phyloP scores from a whole-genome alignment of 2,329 filamentous ascomycete genomes.

The Penicillium sp. region DNA sequence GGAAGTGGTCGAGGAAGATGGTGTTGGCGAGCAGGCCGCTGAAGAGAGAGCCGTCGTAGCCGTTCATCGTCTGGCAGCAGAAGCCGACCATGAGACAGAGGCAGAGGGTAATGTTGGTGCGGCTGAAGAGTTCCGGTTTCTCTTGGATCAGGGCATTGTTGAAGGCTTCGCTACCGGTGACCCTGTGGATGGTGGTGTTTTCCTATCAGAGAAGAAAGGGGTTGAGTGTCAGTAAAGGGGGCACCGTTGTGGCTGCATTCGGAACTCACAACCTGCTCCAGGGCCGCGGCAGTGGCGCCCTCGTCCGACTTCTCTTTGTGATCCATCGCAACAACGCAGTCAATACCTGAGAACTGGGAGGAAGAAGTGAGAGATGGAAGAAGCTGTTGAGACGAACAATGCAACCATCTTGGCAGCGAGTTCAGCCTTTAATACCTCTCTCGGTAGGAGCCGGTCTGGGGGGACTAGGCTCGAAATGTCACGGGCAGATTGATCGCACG shows the following conservation, averaged over 20 bases:
- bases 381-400: background rate
- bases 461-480: background rate
- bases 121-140: background rate
- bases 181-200: background rate
- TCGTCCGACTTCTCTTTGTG: background rate
- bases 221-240: background rate
- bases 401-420: background rate
- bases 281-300: too few relatives aligned
- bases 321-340: background rate
- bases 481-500: background rate
- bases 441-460: background rate
- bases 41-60: conserved; percentile 59
- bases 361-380: background rate
- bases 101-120: background rate
- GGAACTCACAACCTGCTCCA: background rate
- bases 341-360: background rate
- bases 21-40: conserved; percentile 57
- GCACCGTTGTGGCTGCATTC: too few relatives aligned
- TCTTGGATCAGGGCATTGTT: background rate
- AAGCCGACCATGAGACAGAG: background rate
- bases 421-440: background rate
- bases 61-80: background rate
- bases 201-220: background rate
- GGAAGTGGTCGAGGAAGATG: conserved; percentile 49
- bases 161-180: background rate